These are phyloP conservation scores for Bjerkandera adusta DNA, from an alignment of 1,284 basidiomycete species.

Conservation along the genomic window DNA sequence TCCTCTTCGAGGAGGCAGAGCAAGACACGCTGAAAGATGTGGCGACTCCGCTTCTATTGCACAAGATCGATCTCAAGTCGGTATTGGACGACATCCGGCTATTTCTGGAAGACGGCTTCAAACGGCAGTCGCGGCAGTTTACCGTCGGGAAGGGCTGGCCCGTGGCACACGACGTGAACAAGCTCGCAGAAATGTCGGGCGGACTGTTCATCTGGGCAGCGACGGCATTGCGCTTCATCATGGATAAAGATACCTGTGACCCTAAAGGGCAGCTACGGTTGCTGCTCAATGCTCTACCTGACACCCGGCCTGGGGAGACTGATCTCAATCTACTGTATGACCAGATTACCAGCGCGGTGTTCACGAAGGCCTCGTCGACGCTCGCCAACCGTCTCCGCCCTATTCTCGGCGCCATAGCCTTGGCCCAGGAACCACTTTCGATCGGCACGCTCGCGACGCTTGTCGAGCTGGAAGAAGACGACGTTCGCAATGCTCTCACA, in stretches of 20 bases:
- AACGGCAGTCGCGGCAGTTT: neutral
- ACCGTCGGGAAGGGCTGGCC: neutral
- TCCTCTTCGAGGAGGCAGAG: neutral
- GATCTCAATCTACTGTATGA: neutral
- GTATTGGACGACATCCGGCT: neutral
- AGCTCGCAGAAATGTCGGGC: neutral
- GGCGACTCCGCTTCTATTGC: neutral
- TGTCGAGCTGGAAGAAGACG: neutral
- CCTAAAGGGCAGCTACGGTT: neutral
- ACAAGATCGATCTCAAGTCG: neutral
- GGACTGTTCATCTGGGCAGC: slow-evolving; percentile 2
- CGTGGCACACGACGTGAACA: neutral
- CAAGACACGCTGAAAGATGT: neutral
- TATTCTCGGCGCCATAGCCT: neutral
- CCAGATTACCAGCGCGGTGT: neutral
- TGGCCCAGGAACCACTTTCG: neutral
- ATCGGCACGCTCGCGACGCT: neutral
- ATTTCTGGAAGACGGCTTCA: neutral
- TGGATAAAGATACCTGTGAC: neutral
- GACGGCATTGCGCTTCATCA: slow-evolving; percentile 10
- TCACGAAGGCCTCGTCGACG: too few species aligned
- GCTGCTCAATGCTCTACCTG: neutral
- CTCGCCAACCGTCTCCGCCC: too few species aligned
- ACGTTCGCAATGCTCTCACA: neutral
- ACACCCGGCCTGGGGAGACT: neutral